phyloP scores from a whole-genome alignment of 192 early-diverging fungal species.

The Coemansia umbellata region DNA sequence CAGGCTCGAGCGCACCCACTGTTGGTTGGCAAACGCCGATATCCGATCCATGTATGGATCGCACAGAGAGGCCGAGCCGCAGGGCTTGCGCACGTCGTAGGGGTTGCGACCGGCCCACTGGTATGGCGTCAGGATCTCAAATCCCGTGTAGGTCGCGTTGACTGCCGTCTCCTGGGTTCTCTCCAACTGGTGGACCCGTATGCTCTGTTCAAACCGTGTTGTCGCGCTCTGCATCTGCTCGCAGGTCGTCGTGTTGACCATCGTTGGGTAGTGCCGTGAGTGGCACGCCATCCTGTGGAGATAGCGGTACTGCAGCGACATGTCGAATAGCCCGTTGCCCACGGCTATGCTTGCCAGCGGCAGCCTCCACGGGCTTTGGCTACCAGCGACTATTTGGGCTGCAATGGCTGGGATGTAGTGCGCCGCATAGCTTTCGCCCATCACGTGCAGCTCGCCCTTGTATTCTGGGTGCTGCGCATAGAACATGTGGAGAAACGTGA shows the following conservation, averaged over 20 bases:
- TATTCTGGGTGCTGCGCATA: constrained; percentile 76
- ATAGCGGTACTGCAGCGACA: constrained; percentile 76
- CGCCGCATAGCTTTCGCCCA: constrained; percentile 81
- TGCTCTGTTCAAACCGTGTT: constrained; percentile 1
- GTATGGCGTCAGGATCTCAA: constrained; percentile 68
- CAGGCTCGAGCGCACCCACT: constrained; percentile 61
- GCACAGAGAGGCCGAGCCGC: constrained; percentile 67
- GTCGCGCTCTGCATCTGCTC: constrained; percentile 55
- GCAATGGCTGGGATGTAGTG: constrained; percentile 93
- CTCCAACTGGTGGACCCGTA: neutral
- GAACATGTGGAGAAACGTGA: constrained; percentile 83
- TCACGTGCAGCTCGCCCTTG: constrained; percentile 71
- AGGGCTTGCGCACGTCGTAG: constrained; percentile 86
- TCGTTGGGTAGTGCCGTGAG: constrained; percentile 58
- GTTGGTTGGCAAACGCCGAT: constrained; percentile 66
- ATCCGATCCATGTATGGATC: constrained; percentile 73
- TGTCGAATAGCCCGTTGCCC: constrained; percentile 87
- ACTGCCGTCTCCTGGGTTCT: constrained; percentile 6
- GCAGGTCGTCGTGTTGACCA: constrained; percentile 63
- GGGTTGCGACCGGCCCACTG: constrained; percentile 80
- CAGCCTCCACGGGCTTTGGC: constrained; percentile 23
- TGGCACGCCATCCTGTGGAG: constrained; percentile 69
- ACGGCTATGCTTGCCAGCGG: constrained; percentile 70
- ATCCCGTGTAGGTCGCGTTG: constrained; percentile 67
- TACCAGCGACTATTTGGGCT: constrained; percentile 16